Evolutionary conservation across 2,329 filamentous ascomycete genomes (phyloP), one percentile per base, ranked within the genome.

Genomic region (Scytalidium lignicola): DNA sequence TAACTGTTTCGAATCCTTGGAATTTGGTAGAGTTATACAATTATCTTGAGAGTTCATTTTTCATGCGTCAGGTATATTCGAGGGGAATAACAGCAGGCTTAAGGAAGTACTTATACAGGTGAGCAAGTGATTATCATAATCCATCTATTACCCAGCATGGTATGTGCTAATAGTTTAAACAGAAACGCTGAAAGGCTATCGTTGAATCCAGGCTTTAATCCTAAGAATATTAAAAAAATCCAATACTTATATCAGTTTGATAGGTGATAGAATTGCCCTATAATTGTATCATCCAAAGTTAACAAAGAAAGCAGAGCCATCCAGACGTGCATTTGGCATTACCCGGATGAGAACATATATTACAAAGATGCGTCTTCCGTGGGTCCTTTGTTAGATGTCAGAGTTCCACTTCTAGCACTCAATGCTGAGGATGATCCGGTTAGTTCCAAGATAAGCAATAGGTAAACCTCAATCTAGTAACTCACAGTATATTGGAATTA

Each of bases 201-300:
- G 80, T 87, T 62, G 91, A 96, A 61, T 96, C 96, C 63, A 91
- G 96, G 65, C 77, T 86, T 60, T 82, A 75, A 56, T 75, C 75
- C n/a, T 71, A 75, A 71, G 88, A 86, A 37, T 13, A 37, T 37
- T 15, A 5, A 8, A 17, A 13, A 37, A 17, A 37, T 37, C 32
- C 32, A 37, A 37, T 37, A 37, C 15, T 17, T 37, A 37, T 37
- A 15, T n/a, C 12, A 37, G 32, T 37, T 37, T 37, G 32, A 37
- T 37, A 5, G 32, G 32, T 37, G 32, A 37, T 5, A 47, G 55
- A 80, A 85, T 56, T 69, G 69, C 19, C 73, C 79, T 10, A 65
- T 76, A 51, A 70, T 85, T 26, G 65, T 72, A 4, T 70, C 75
- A 56, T 81, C 80, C 55, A 71, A 75, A 13, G 68, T 68, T 3